A percentile compares a stretch with the other conserved stretches of the same genome.
Conservation (phyloP, 495 filamentous ascomycete genomes). For the Penicillium ucsense region DNA sequence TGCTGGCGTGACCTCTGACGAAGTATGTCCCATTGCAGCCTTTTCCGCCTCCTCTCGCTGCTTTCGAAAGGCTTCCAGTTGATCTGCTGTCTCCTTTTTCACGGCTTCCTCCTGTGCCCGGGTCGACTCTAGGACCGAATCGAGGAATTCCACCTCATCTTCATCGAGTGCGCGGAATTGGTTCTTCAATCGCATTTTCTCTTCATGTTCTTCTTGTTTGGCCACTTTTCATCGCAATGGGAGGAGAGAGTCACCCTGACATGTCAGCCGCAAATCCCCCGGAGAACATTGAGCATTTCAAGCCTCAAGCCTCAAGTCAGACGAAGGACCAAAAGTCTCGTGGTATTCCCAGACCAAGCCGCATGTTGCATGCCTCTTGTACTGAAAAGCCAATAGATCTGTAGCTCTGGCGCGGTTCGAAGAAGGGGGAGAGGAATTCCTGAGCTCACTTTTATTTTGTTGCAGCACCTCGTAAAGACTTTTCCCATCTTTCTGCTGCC, state of each 20-base stretch:
- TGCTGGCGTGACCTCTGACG: slow-evolving; percentile 23
- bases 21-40: slow-evolving; percentile 29
- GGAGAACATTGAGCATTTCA: too few species aligned
- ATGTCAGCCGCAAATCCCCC: slow-evolving; percentile 36
- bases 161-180: slow-evolving; percentile 92
- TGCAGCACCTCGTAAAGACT: slow-evolving; percentile 80
- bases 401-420: too few species aligned
- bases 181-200: slow-evolving; percentile 75
- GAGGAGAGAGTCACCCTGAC: slow-evolving; percentile 30
- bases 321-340: too few species aligned
- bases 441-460: slow-evolving; percentile 77
- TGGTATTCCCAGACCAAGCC: too few species aligned
- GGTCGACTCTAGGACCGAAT: slow-evolving; percentile 60
- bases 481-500: slow-evolving; percentile 51
- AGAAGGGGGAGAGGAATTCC: not conserved
- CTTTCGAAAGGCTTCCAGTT: slow-evolving; percentile 58
- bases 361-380: too few species aligned
- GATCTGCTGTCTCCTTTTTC: slow-evolving; percentile 64
- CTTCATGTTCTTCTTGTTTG: slow-evolving; percentile 95
- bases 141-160: slow-evolving; percentile 87
- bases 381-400: too few species aligned
- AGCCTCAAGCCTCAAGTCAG: too few species aligned
- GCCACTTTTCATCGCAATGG: slow-evolving; percentile 47
- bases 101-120: slow-evolving; percentile 62
- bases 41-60: slow-evolving; percentile 59